These are phyloP conservation scores for Taiwanofungus camphoratus DNA, from an alignment of 1,284 basidiomycete species.

Conservation along the genomic window DNA sequence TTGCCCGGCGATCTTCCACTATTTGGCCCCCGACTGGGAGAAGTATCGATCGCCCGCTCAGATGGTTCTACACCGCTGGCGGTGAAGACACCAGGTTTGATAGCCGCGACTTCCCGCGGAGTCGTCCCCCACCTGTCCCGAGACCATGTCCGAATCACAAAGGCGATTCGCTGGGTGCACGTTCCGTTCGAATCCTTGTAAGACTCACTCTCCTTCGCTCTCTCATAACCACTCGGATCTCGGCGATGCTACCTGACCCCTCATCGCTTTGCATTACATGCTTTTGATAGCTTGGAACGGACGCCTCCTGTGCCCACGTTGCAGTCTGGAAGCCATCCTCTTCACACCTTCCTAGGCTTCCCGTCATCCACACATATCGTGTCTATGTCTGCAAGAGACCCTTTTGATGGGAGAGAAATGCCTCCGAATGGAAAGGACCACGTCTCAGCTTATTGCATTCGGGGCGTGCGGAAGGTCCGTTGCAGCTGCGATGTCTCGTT, in stretches of 20 bases:
- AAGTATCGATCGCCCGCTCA: constrained; percentile 12
- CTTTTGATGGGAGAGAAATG: constrained; percentile 55
- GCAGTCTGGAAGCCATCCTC: constrained; percentile 41
- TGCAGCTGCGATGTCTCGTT: neutral
- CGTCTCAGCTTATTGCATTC: constrained; percentile 50
- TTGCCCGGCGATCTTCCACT: neutral
- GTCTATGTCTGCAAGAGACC: constrained; percentile 60
- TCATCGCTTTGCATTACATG: constrained; percentile 2
- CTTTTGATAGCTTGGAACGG: constrained; percentile 47
- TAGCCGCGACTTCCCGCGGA: constrained; percentile 64
- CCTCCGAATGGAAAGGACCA: constrained; percentile 60
- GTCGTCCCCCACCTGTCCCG: constrained; percentile 67
- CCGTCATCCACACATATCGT: constrained; percentile 43
- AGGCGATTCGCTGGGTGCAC: constrained; percentile 55
- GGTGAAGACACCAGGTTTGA: constrained; percentile 55
- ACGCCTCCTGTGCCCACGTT: constrained; percentile 54
- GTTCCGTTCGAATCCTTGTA: constrained; percentile 79
- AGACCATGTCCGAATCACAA: constrained; percentile 47
- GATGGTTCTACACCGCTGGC: constrained; percentile 20
- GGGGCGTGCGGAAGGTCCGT: constrained; percentile 68
- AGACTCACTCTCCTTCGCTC: constrained; percentile 28
- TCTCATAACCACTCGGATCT: neutral
- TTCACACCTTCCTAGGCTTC: constrained; percentile 59
- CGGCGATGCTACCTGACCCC: neutral
- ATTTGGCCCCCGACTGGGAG: constrained; percentile 18